Evolutionary conservation across 2,329 filamentous ascomycete species (phyloP), one percentile per base, ranked within the genome.

Genomic region (Clathrospora elynae): DNA sequence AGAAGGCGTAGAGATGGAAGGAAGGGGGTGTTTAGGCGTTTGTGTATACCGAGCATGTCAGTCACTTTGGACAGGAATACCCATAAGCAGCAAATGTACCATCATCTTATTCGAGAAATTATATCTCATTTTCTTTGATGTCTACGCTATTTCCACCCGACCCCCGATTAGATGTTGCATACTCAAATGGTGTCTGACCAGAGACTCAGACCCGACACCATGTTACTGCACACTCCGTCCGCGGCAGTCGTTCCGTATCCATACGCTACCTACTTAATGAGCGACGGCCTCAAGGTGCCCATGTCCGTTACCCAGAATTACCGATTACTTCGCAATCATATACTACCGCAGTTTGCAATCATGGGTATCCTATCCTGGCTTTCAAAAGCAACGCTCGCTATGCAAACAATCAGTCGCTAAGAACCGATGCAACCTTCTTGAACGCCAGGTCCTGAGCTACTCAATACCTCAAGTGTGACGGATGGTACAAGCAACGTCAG

Each of bases 1-100:
- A 70, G 56, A 61, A 56, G 46, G 26, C 35, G 26, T 49, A 44
- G 22, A 7, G 3, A 10, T 24, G 20, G 12, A 8, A 23, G 20
- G 20, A 6, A 23, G 20, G 6, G 20, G 20, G 20, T 23, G 20
- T 6, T 23, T 6, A 6, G 6, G 20, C 6, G 20, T 6, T 23
- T 23, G 20, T 23, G n/a, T n/a, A n/a, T n/a, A n/a, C n/a, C n/a
- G n/a, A n/a, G n/a, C n/a, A n/a, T n/a, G 20, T 23, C 20, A 23
- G 20, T 23, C 20, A 23, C n/a, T n/a, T n/a, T n/a, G n/a, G n/a
- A n/a, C n/a, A n/a, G n/a, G n/a, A n/a, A n/a, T n/a, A n/a, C n/a
- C n/a, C n/a, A n/a, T n/a, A n/a, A n/a, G n/a, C n/a, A n/a, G n/a
- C n/a, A n/a, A n/a, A n/a, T n/a, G n/a, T n/a, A n/a, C n/a, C n/a